Evolutionary conservation across 139 green algal species (phyloP).

Genomic region (Chlorokybus atmophyticus): DNA sequence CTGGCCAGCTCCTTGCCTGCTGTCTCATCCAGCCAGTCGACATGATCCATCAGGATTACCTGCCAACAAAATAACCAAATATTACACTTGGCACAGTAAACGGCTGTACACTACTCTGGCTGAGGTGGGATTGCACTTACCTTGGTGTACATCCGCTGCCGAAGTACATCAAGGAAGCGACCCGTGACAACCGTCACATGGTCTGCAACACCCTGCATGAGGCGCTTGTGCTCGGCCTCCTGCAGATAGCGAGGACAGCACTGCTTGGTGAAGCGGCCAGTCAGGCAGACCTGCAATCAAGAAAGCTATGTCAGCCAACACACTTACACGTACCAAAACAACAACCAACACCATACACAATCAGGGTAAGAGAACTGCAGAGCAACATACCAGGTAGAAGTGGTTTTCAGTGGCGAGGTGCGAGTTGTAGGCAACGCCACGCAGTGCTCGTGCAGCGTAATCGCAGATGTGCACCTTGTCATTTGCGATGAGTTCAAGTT

Average conservation of each 20-base stretch:
- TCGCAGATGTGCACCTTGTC: too few relatives aligned
- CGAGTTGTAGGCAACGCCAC: constrained; percentile 40
- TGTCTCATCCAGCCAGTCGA: constrained; percentile 76
- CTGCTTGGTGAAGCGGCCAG: constrained; percentile 70
- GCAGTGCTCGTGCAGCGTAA: too few relatives aligned
- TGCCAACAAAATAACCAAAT: too few relatives aligned
- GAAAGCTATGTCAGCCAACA: too few relatives aligned
- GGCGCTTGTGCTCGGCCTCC: constrained; percentile 51
- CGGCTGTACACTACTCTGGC: too few relatives aligned
- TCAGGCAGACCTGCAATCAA: constrained; percentile 91
- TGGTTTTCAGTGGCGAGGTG: too few relatives aligned
- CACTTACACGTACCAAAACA: too few relatives aligned
- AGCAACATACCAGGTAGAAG: too few relatives aligned
- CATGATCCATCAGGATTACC: constrained; percentile 97
- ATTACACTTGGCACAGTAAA: too few relatives aligned
- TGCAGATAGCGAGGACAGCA: constrained; percentile 89
- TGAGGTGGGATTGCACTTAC: too few relatives aligned
- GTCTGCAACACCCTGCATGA: constrained; percentile 39
- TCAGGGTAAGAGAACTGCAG: too few relatives aligned
- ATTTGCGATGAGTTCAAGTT: constrained; percentile 81
- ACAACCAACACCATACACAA: too few relatives aligned
- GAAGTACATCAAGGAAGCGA: constrained; percentile 77
- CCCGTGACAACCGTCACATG: constrained; percentile 45
- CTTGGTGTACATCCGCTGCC: constrained; percentile 67
- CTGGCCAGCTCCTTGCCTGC: constrained; percentile 44